These are phyloP conservation scores for Candolleomyces aberdarensis DNA, from an alignment of 768 basidiomycete genomes.

Conservation along the genomic window DNA sequence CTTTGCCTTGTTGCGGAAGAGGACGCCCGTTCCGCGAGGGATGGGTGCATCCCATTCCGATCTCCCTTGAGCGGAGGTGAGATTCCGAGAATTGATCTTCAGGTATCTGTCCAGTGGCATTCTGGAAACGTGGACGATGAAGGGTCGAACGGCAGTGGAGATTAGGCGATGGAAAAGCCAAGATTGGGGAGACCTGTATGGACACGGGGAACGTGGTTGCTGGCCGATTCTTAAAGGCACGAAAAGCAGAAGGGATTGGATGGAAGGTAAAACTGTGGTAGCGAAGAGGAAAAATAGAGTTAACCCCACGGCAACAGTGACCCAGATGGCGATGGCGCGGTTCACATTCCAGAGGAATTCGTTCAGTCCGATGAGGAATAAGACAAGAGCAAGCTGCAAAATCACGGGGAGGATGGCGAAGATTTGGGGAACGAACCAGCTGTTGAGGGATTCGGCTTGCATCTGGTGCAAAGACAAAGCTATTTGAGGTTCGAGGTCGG, in stretches of 20 bases:
- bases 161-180: constrained; percentile 10
- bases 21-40: neutral
- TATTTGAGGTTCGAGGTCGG: constrained; percentile 3
- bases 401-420: constrained; percentile 25
- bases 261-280: constrained; percentile 21
- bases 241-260: constrained; percentile 13
- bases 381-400: constrained; percentile 24
- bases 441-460: constrained; percentile 24
- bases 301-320: constrained; percentile 19
- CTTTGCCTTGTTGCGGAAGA: neutral
- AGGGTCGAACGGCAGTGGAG: too few species aligned
- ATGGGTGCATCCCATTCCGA: neutral
- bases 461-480: constrained; percentile 21
- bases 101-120: neutral
- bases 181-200: constrained; percentile 9
- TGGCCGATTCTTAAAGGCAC: neutral
- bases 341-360: constrained; percentile 25
- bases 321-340: constrained; percentile 14
- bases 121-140: neutral
- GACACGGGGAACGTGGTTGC: constrained; percentile 2
- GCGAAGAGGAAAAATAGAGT: constrained; percentile 16
- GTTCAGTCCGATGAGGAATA: constrained; percentile 27
- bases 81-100: neutral
- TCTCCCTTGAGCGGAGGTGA: neutral
- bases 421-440: constrained; percentile 27